Percentiles rank a stretch among this genome's conserved stretches.
Conservation (phyloP, 768 basidiomycete species). For the Exsudoporus frostii region DNA sequence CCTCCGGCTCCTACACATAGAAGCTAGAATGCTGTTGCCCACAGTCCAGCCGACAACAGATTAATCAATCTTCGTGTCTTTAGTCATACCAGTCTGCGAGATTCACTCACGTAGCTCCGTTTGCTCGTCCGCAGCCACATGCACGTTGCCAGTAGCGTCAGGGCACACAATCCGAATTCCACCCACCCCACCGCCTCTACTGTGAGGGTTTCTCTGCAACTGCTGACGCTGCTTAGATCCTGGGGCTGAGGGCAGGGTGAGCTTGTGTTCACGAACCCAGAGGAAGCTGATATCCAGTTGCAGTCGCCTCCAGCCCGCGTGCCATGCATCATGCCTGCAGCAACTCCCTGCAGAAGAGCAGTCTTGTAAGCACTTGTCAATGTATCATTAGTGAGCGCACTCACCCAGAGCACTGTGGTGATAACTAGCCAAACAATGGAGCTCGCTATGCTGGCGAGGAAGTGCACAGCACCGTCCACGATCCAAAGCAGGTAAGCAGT, state of each 20-base stretch:
- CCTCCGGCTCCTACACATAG: constrained; percentile 24
- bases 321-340: constrained; percentile 64
- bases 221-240: constrained; percentile 30
- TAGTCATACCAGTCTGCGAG: constrained; percentile 40
- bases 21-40: constrained; percentile 33
- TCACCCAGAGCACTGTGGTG: constrained; percentile 66
- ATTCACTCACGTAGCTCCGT: constrained; percentile 41
- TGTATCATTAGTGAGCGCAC: constrained; percentile 15
- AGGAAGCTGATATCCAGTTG: constrained; percentile 41
- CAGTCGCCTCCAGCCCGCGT: constrained; percentile 63
- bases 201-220: constrained; percentile 70
- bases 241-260: constrained; percentile 23
- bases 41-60: constrained; percentile 12
- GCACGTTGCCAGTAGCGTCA: constrained; percentile 55
- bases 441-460: constrained; percentile 74
- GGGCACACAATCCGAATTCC: constrained; percentile 59
- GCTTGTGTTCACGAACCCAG: constrained; percentile 24
- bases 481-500: constrained; percentile 71
- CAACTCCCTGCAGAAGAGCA: constrained; percentile 49
- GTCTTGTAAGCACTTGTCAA: not conserved
- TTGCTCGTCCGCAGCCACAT: constrained; percentile 44
- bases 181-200: constrained; percentile 77
- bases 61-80: constrained; percentile 19
- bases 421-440: constrained; percentile 71
- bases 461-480: constrained; percentile 58